These are phyloP conservation scores for Rhizopogon vesiculosus DNA, from an alignment of 768 basidiomycete species.

Conservation along the genomic window DNA sequence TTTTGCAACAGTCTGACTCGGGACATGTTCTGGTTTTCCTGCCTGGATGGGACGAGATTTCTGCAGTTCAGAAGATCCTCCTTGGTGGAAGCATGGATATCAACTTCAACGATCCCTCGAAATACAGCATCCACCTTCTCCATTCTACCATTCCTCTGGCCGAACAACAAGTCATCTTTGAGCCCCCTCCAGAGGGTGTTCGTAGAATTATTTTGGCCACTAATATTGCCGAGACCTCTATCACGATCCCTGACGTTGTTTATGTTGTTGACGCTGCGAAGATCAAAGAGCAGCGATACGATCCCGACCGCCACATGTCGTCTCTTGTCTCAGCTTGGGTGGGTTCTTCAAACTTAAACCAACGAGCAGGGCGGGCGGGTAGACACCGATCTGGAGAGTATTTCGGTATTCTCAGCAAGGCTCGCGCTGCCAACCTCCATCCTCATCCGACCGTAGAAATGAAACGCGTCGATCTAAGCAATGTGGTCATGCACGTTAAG, in stretches of 20 bases:
- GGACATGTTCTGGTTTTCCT: constrained; percentile 90
- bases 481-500: constrained; percentile 96
- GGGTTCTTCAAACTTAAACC: constrained; percentile 84
- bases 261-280: constrained; percentile 90
- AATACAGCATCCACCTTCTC: constrained; percentile 71
- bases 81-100: constrained; percentile 47
- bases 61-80: constrained; percentile 62
- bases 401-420: constrained; percentile 72
- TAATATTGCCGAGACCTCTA: constrained; percentile 92
- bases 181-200: constrained; percentile 70
- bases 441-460: constrained; percentile 93
- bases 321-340: constrained; percentile 90
- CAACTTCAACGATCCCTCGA: constrained; percentile 52
- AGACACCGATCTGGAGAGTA: constrained; percentile 90
- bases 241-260: constrained; percentile 94
- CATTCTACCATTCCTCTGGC: constrained; percentile 87
- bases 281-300: constrained; percentile 86
- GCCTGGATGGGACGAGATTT: constrained; percentile 93
- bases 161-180: constrained; percentile 88
- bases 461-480: constrained; percentile 85
- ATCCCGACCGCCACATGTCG: constrained; percentile 84
- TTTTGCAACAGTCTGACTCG: constrained; percentile 65
- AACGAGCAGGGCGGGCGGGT: constrained; percentile 89
- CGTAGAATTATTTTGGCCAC: constrained; percentile 90
- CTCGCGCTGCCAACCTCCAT: constrained; percentile 54